Conservation (phyloP, 805 yeast genomes). For the Scheffersomyces lignosus region DNA sequence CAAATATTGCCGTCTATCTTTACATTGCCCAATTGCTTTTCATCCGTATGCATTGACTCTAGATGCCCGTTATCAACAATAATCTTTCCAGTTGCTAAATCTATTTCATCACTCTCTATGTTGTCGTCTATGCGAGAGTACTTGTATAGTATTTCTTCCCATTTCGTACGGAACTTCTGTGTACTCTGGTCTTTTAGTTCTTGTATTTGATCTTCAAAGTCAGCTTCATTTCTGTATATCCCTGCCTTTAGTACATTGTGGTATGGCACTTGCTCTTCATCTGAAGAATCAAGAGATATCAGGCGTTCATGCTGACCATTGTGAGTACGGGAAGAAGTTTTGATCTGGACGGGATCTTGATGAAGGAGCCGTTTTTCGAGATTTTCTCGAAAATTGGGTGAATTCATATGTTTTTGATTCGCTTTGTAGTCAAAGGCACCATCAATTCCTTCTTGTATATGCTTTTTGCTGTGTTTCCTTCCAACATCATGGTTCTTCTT, state of each 20-base stretch:
- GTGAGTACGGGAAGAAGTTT: too few species aligned
- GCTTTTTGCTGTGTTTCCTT: too few species aligned
- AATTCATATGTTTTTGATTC: too few species aligned
- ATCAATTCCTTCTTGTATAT: too few species aligned
- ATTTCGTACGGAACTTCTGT: conserved; percentile 28
- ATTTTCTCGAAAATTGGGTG: too few species aligned
- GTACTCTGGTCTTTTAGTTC: conserved; percentile 29
- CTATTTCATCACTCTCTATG: conserved; percentile 64
- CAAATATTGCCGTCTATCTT: conserved; percentile 32
- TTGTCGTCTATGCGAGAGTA: conserved; percentile 49
- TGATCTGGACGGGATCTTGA: too few species aligned
- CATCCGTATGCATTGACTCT: conserved; percentile 35
- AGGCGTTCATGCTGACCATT: too few species aligned
- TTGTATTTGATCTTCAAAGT: conserved; percentile 23
- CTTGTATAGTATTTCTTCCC: conserved; percentile 55
- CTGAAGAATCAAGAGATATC: too few species aligned
- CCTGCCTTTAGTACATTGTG: conserved; percentile 2
- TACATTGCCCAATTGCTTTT: conserved; percentile 7
- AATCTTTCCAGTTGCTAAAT: conserved; percentile 62
- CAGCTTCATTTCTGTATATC: conserved; percentile 12
- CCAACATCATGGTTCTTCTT: too few species aligned
- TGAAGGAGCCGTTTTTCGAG: too few species aligned
- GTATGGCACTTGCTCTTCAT: too few species aligned
- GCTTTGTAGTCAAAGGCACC: too few species aligned
- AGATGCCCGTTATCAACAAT: conserved; percentile 71